phyloP scores from a whole-genome alignment of 495 filamentous ascomycete species.

The Hypoxylon fragiforme region DNA sequence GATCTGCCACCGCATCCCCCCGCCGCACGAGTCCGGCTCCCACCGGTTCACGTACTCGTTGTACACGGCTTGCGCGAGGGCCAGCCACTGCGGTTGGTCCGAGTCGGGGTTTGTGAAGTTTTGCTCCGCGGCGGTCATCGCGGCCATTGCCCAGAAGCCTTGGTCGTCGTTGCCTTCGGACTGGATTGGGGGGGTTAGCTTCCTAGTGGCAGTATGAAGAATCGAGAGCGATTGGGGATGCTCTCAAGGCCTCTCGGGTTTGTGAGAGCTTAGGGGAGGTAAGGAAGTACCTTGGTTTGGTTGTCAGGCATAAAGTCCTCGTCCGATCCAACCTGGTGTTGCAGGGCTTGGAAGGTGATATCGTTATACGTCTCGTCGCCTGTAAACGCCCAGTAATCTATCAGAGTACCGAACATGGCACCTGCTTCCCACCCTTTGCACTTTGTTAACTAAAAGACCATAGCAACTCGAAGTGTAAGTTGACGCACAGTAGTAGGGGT shows the following conservation, averaged over 20 bases:
- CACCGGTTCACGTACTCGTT: conserved; percentile 72
- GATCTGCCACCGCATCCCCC: conserved; percentile 84
- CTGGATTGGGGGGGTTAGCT: not conserved
- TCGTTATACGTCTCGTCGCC: conserved; percentile 64
- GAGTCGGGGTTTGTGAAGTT: conserved; percentile 62
- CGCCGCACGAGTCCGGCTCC: conserved; percentile 67
- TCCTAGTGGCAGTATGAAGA: too few species aligned
- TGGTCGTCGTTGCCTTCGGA: conserved; percentile 71
- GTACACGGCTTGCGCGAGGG: conserved; percentile 77
- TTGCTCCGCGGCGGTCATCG: conserved; percentile 66
- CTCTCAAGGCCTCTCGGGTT: too few species aligned
- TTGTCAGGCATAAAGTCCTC: conserved; percentile 68
- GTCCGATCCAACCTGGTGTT: conserved; percentile 61
- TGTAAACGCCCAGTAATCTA: conserved; percentile 70
- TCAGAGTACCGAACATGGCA: conserved; percentile 66
- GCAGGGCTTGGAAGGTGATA: conserved; percentile 56
- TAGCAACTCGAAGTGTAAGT: not conserved
- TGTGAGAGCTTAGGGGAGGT: too few species aligned
- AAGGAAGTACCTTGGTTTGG: conserved; percentile 48
- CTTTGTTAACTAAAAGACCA: conserved; percentile 37
- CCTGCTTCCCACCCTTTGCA: conserved; percentile 78
- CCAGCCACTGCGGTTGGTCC: conserved; percentile 71
- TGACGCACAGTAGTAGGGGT: conserved; percentile 49
- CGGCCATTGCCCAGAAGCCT: conserved; percentile 68
- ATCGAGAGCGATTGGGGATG: too few species aligned